These are phyloP conservation scores for Endoconidiophora laricicola DNA, from an alignment of 2,329 filamentous ascomycete genomes.

Conservation along the genomic window DNA sequence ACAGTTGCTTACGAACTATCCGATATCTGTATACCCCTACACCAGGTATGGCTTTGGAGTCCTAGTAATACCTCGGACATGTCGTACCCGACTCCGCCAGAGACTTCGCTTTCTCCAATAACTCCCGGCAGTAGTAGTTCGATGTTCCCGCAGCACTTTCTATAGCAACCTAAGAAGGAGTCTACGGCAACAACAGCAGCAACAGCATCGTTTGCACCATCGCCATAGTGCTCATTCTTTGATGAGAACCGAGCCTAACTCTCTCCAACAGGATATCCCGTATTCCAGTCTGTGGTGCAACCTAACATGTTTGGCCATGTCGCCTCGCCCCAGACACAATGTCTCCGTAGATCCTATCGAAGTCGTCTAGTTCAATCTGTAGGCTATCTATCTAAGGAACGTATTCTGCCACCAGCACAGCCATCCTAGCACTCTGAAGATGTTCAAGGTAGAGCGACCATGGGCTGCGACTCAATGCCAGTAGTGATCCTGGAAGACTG, in stretches of 20 bases:
- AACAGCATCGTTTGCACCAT: conserved; percentile 11
- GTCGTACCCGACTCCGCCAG: conserved; percentile 15
- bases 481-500: conserved; percentile 26
- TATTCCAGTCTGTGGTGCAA: conserved; percentile 20
- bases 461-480: conserved; percentile 29
- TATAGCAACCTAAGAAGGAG: conserved; percentile 18
- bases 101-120: conserved; percentile 16
- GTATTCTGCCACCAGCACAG: conserved; percentile 21
- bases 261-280: conserved; percentile 17
- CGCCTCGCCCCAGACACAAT: conserved; percentile 9
- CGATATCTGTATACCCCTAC: conserved; percentile 24
- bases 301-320: conserved; percentile 13
- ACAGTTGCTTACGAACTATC: conserved; percentile 41
- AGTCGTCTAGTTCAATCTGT: conserved; percentile 15
- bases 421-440: background rate
- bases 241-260: conserved; percentile 17
- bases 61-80: conserved; percentile 15
- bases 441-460: conserved; percentile 16
- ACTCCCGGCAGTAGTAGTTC: conserved; percentile 11
- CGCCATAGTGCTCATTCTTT: conserved; percentile 12
- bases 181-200: conserved; percentile 20
- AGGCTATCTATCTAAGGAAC: conserved; percentile 17
- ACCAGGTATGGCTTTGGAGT: conserved; percentile 14
- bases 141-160: conserved; percentile 18
- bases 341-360: conserved; percentile 19